Evolutionary conservation across 2,329 filamentous ascomycete species (phyloP), one percentile per base, ranked within the genome.

Genomic region (Tolypocladium ovalisporum): DNA sequence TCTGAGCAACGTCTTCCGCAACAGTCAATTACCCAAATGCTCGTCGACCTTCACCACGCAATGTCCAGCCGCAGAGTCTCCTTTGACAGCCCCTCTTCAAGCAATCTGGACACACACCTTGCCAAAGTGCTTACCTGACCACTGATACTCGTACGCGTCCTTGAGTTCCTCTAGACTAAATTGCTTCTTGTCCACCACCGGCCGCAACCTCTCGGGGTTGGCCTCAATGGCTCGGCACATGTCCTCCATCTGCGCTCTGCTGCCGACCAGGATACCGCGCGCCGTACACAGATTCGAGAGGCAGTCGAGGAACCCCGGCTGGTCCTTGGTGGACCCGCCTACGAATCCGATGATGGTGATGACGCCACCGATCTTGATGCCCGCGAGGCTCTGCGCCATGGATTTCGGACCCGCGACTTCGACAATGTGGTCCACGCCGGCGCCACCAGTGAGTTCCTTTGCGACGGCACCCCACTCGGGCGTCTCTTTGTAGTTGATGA

Each of bases 181-280:
- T 29, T 70, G 56, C 60, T 72, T 74, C 42, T 67, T 63, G 64
- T 81, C 78, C 36, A 82, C 64, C 2, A 80, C 71, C 2, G 79
- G 78, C n/a, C 65, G 64, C 52, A 73, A 66, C 35, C 74, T 75
- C 29, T 72, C 68, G 5, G 76, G 74, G 53, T 72, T 71, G 24
- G 70, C 75, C 61, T 81, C 78, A 57, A 82, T 73, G 19, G 76
- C 77, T 1, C 70, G 67, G 60, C 73, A 74, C 75, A 82, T 78
- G 12, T 80, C 78, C 66, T 81, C 77, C 68, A 81, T 75, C 69
- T 78, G 74, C 3, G 66, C 49, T 19, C 76, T 67, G 62, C 59
- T 77, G 4, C 79, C 79, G 8, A 76, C 75, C 47, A 77, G 67
- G 4, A 81, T 61, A 34, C 77, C 78, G 3, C 79, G 68, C 8